These are phyloP conservation scores for Fusarium penzigii DNA, from an alignment of 2,329 filamentous ascomycete species.

Conservation along the genomic window DNA sequence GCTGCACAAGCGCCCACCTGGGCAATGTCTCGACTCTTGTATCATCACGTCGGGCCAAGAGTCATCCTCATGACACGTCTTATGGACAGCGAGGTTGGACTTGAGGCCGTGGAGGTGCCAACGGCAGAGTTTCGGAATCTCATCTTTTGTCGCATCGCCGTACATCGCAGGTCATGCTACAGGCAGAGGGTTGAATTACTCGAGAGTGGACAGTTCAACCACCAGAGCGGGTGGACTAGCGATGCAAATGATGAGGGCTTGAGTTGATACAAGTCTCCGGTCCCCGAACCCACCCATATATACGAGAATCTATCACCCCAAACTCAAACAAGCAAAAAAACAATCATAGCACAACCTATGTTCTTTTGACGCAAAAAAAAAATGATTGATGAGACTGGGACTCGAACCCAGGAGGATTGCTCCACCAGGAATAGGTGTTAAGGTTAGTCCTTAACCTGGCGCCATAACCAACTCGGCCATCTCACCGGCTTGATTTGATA, in stretches of 20 bases:
- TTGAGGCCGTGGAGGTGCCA: conserved; percentile 14
- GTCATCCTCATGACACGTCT: conserved; percentile 18
- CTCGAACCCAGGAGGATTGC: no score
- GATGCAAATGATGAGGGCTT: not conserved
- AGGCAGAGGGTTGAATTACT: conserved; percentile 15
- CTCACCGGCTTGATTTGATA: no score
- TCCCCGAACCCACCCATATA: no score
- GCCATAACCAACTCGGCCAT: no score
- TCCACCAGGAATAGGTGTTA: no score
- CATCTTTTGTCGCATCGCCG: conserved; percentile 20
- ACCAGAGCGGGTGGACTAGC: conserved; percentile 3
- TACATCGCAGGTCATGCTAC: conserved; percentile 18
- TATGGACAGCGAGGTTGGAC: conserved; percentile 7
- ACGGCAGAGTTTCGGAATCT: conserved; percentile 17
- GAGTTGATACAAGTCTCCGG: not conserved
- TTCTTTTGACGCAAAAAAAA: no score
- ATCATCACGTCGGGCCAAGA: conserved; percentile 20
- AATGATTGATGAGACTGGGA: no score
- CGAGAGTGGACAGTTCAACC: conserved; percentile 18
- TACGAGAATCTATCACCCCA: no score
- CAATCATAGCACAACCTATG: no score
- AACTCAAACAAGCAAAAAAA: no score
- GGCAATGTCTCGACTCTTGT: conserved; percentile 15
- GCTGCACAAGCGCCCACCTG: conserved; percentile 1
- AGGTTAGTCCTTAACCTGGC: no score